phyloP scores from a whole-genome alignment of 225 moss, liverwort and hornwort species.

The Polytrichum formosum region DNA sequence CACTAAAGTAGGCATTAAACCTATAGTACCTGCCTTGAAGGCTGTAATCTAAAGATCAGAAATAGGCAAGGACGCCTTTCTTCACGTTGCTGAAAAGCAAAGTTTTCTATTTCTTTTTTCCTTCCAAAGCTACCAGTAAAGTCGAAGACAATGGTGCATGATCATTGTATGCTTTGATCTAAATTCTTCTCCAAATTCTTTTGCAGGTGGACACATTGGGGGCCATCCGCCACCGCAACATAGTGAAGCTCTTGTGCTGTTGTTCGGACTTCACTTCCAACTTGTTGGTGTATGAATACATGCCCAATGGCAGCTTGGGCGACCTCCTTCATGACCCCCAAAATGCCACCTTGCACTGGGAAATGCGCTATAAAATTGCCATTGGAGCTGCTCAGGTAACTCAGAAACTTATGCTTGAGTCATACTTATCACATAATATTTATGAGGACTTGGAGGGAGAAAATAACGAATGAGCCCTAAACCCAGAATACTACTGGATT shows the following conservation, averaged over 20 bases:
- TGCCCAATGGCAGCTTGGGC: slow-evolving; percentile 58
- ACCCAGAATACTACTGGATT: background rate
- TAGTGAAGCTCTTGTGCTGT: slow-evolving; percentile 53
- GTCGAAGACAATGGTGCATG: background rate
- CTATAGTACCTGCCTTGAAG: no score
- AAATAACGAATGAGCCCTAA: background rate
- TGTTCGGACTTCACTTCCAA: slow-evolving; percentile 45
- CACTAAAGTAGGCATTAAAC: no score
- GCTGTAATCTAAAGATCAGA: no score
- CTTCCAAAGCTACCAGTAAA: background rate
- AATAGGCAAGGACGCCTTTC: no score
- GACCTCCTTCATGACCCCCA: slow-evolving; percentile 36
- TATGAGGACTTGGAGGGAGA: background rate
- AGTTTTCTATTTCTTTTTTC: background rate
- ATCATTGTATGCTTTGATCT: background rate
- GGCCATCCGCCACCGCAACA: slow-evolving; percentile 40
- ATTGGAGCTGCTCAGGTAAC: slow-evolving; percentile 47
- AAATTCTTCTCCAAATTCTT: slow-evolving; percentile 8
- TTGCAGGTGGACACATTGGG: slow-evolving; percentile 49
- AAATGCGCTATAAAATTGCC: slow-evolving; percentile 41
- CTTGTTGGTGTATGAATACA: slow-evolving; percentile 49
- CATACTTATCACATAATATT: background rate
- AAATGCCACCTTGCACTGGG: slow-evolving; percentile 30
- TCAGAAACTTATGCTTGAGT: background rate
- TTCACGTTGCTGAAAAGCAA: no score